Evolutionary conservation across 805 yeast genomes (phyloP).

Genomic region (Ascoidea rubescens): DNA sequence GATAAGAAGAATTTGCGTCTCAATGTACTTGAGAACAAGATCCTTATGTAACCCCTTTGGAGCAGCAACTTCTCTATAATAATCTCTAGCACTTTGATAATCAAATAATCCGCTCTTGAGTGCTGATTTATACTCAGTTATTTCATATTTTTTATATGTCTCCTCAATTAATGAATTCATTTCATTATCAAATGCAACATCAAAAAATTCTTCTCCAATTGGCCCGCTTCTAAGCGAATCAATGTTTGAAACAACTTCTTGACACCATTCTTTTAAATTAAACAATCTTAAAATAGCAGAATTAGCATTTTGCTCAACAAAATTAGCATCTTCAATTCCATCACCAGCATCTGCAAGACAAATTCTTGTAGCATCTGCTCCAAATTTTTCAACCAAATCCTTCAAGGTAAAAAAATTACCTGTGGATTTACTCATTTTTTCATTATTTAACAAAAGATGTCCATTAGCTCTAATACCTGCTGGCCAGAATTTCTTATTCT

Average conservation of each 20-base stretch:
- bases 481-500: constrained; percentile 82
- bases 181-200: constrained; percentile 84
- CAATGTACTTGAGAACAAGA: constrained; percentile 69
- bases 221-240: constrained; percentile 41
- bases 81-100: constrained; percentile 90
- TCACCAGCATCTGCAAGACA: constrained; percentile 99
- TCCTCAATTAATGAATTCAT: constrained; percentile 71
- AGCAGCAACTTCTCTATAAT: constrained; percentile 71
- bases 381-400: constrained; percentile 76
- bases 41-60: constrained; percentile 63
- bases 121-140: constrained; percentile 76
- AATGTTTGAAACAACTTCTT: constrained; percentile 44
- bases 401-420: constrained; percentile 92
- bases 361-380: constrained; percentile 95
- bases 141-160: constrained; percentile 54
- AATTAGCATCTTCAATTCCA: constrained; percentile 92
- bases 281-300: constrained; percentile 91
- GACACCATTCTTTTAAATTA: constrained; percentile 92
- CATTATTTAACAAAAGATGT: constrained; percentile 87
- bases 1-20: constrained; percentile 69
- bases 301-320: constrained; percentile 91
- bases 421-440: constrained; percentile 95
- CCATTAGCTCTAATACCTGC: constrained; percentile 90
- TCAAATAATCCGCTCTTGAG: constrained; percentile 87
- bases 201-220: constrained; percentile 51